Evolutionary conservation across 345 rosid species (phyloP), one percentile per base, ranked within the genome.

Genomic region (Arabidopsis arenosa): DNA sequence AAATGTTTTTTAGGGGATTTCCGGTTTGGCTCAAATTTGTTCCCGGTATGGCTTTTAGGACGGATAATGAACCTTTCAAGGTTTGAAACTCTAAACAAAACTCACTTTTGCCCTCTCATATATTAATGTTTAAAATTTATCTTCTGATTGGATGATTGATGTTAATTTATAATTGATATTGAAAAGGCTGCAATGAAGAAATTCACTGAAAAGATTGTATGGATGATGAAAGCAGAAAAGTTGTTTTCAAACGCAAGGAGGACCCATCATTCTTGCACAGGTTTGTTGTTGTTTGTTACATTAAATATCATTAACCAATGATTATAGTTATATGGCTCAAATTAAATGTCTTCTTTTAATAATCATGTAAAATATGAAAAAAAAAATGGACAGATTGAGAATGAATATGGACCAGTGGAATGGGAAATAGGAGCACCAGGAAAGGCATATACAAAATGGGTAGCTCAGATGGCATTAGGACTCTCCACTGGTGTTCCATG

Each of bases 181-280:
- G 14, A 30, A 56, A 48, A 95, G 99, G 91, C 82, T 43, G 97
- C 90, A 63, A 93, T 95, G 99, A 89, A 88, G 79, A 85, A 75
- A 74, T 95, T 95, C 68, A 93, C 98, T 2, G 88, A 86, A 81
- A 95, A 95, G 86, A 93, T 95, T 58, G 97, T 95, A 67, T 84
- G 79, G 83, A 87, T 95, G 94, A 93, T 95, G 99, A 95, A 93
- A 85, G 89, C 93, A 51, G 99, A 93, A 82, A 86, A 80, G 77
- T 76, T 95, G 75, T 95, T 85, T 85, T 70, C 79, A 90, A 78
- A 63, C 94, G 15, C 96, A 95, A 74, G 99, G 99, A 57, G 99
- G 99, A 77, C 99, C 99, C 71, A 95, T 95, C 51, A 93, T 95
- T 66, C 70, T 95, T 77, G 90, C 99, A 52, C 99, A 95, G 96